Percentiles rank a stretch among this genome's conserved stretches.
Evolutionary conservation across 176 grass and related monocot species (phyloP).

Genomic region (bread wheat (Triticum aestivum)): DNA sequence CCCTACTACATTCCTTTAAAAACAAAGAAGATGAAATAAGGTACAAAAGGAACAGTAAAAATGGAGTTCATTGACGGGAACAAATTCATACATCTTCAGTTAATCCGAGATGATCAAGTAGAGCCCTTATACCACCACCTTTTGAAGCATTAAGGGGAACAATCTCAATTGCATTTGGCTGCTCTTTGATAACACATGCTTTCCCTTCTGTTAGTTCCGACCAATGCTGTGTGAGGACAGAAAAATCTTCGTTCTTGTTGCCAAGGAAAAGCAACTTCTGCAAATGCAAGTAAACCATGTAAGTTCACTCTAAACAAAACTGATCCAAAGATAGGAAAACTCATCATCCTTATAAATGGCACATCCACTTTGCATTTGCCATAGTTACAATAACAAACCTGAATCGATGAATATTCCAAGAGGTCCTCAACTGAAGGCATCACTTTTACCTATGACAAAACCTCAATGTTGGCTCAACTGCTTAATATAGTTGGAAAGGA

Average conservation of each 20-base stretch:
- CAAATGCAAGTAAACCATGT: conserved; percentile 25
- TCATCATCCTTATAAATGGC: background rate
- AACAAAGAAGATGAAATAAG: background rate
- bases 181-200: conserved; percentile 49
- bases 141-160: conserved; percentile 66
- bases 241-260: conserved; percentile 38
- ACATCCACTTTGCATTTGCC: conserved; percentile 1
- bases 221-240: conserved; percentile 48
- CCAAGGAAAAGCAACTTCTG: conserved; percentile 84
- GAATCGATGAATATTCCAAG: conserved; percentile 61
- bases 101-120: conserved; percentile 87
- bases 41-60: conserved; percentile 22
- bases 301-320: conserved; percentile 2
- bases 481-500: conserved; percentile 6
- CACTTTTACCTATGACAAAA: conserved; percentile 56
- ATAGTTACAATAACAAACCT: conserved; percentile 54
- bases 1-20: no score
- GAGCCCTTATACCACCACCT: conserved; percentile 52
- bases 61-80: conserved; percentile 16
- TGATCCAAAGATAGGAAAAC: background rate
- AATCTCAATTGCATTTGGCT: conserved; percentile 65
- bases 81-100: conserved; percentile 54
- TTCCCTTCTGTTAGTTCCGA: conserved; percentile 45
- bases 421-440: conserved; percentile 72
- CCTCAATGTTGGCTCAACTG: background rate